phyloP scores from a whole-genome alignment of 495 filamentous ascomycete genomes.

The Neurospora hispaniola region DNA sequence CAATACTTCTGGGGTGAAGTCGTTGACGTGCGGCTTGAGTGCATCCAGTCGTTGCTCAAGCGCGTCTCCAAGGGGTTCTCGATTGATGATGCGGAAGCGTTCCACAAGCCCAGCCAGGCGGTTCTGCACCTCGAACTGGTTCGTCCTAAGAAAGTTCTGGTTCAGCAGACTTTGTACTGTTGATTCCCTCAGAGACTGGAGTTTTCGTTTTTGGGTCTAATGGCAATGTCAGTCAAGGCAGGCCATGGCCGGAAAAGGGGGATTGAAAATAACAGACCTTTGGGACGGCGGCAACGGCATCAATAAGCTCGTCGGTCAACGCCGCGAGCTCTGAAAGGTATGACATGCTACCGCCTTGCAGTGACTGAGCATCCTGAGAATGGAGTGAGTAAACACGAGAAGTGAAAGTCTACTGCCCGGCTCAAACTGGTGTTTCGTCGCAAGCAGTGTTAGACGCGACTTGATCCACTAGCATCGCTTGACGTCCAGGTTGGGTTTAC shows the following conservation, averaged over 20 bases:
- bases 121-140: slow-evolving; percentile 76
- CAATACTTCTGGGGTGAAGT: slow-evolving; percentile 69
- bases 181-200: slow-evolving; percentile 39
- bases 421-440: not conserved
- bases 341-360: slow-evolving; percentile 29
- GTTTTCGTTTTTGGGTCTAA: slow-evolving; percentile 34
- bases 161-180: slow-evolving; percentile 44
- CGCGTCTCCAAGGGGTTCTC: slow-evolving; percentile 72
- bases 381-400: not conserved
- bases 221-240: not conserved
- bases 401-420: not conserved
- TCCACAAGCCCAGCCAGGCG: slow-evolving; percentile 75
- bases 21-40: slow-evolving; percentile 39
- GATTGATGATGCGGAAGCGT: slow-evolving; percentile 69
- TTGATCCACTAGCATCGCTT: not conserved
- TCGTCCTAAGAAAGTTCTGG: slow-evolving; percentile 58
- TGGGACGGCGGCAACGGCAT: slow-evolving; percentile 26
- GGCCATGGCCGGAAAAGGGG: not conserved
- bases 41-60: slow-evolving; percentile 52
- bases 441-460: not conserved
- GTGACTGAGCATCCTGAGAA: slow-evolving; percentile 8
- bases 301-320: slow-evolving; percentile 46
- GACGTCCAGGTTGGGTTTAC: not conserved
- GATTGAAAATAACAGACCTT: slow-evolving; percentile 5
- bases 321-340: slow-evolving; percentile 35